Evolutionary conservation across 441 rosid species (phyloP).

Genomic region (Erodium chrysanthum): DNA sequence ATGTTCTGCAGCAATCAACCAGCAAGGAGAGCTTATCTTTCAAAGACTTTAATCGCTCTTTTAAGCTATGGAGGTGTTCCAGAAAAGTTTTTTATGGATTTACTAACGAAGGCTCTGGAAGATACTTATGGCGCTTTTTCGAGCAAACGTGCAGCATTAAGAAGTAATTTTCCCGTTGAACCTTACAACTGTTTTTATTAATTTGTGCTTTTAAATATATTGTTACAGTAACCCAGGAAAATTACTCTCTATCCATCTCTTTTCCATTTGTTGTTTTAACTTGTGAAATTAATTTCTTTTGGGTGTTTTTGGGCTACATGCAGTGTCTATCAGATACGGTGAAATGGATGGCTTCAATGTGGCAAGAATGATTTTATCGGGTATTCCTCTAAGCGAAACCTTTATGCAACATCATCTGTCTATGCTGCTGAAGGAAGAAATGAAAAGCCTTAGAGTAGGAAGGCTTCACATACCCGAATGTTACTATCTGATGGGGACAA

Average conservation of each 20-base stretch:
- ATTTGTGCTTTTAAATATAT: too few species aligned
- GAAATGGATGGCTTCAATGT: constrained; percentile 37
- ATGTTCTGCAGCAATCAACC: constrained; percentile 37
- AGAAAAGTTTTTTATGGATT: constrained; percentile 35
- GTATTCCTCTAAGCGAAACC: constrained; percentile 67
- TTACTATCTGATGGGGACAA: constrained; percentile 76
- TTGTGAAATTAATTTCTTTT: constrained; percentile 10
- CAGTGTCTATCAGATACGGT: constrained; percentile 45
- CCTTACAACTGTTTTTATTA: not conserved
- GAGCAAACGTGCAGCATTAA: constrained; percentile 39
- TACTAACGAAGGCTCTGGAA: constrained; percentile 35
- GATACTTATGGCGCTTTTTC: constrained; percentile 32
- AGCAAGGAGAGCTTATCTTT: constrained; percentile 31
- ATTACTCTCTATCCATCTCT: too few species aligned
- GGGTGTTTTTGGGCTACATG: constrained; percentile 10
- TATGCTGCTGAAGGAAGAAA: constrained; percentile 28
- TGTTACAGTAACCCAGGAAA: too few species aligned
- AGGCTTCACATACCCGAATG: constrained; percentile 49
- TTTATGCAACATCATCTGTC: constrained; percentile 35
- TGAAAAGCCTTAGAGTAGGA: constrained; percentile 41
- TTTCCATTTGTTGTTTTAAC: not conserved
- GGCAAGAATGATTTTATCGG: constrained; percentile 50
- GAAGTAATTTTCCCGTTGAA: constrained; percentile 31
- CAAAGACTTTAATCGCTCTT: constrained; percentile 48
- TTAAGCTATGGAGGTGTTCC: constrained; percentile 72